These are phyloP conservation scores for Thymus mandschuricus DNA, from an alignment of 257 asterid genomes.

Conservation along the genomic window DNA sequence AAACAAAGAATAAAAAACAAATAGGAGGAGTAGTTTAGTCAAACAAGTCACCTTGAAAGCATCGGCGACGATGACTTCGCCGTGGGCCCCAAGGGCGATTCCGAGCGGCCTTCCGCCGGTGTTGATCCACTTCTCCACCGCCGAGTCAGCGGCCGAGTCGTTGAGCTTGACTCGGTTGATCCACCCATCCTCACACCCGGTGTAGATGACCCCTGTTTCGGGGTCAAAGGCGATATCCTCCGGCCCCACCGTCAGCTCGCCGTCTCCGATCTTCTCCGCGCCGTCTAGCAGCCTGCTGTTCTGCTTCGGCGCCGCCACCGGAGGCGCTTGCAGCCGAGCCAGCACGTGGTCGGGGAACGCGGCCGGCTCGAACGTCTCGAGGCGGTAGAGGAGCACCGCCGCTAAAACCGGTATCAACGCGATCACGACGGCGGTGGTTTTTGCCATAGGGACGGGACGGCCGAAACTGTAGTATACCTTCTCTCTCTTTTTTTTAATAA, in stretches of 20 bases:
- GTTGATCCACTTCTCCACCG: conserved; percentile 75
- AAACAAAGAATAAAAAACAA: too few species aligned
- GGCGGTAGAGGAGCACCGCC: conserved; percentile 56
- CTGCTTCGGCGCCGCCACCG: conserved; percentile 38
- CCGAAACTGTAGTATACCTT: too few species aligned
- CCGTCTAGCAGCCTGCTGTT: conserved; percentile 58
- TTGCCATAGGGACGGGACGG: background rate
- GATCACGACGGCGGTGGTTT: conserved; percentile 28
- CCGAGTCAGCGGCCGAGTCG: conserved; percentile 52
- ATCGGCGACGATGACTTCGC: conserved; percentile 79
- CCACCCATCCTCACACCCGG: conserved; percentile 90
- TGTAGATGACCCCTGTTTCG: conserved; percentile 56
- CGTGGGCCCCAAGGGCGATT: conserved; percentile 57
- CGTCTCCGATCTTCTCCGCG: conserved; percentile 69
- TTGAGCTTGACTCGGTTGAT: conserved; percentile 50
- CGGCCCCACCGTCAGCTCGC: conserved; percentile 49
- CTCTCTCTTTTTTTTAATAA: too few species aligned
- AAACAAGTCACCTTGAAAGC: conserved; percentile 51
- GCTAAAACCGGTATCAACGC: conserved; percentile 48
- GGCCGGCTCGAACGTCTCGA: conserved; percentile 69
- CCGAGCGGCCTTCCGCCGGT: conserved; percentile 96
- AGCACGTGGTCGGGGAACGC: conserved; percentile 50
- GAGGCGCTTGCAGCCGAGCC: conserved; percentile 27
- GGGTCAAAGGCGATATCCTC: conserved; percentile 80
- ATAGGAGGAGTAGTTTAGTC: background rate